Evolutionary conservation across 495 filamentous ascomycete species (phyloP).

Genomic region (Coniosporium apollinis): DNA sequence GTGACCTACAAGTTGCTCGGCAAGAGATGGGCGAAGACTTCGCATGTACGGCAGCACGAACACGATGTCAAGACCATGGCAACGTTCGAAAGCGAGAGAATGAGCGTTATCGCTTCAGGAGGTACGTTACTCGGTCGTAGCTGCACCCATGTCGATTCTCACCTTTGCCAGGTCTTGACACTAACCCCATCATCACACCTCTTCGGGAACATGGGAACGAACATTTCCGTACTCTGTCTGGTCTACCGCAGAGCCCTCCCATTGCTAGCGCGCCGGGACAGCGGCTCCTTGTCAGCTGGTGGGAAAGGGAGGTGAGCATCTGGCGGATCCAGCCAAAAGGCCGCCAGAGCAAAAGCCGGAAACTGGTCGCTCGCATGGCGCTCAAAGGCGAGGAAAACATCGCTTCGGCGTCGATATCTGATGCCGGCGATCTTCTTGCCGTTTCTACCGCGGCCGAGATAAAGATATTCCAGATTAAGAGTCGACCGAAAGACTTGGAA

Average conservation of each 20-base stretch:
- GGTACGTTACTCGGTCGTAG: conserved; percentile 33
- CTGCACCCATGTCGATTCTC: background rate
- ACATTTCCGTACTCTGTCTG: conserved; percentile 58
- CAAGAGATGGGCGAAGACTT: conserved; percentile 65
- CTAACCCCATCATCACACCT: conserved; percentile 62
- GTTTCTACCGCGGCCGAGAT: conserved; percentile 60
- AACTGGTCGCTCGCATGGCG: conserved; percentile 53
- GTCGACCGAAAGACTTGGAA: conserved; percentile 25
- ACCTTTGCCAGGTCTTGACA: conserved; percentile 53
- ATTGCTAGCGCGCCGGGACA: conserved; percentile 51
- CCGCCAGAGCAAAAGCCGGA: conserved; percentile 33
- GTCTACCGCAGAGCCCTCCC: conserved; percentile 59
- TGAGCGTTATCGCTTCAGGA: conserved; percentile 84
- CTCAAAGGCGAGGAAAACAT: conserved; percentile 76
- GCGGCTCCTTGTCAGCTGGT: conserved; percentile 76
- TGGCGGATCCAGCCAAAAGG: no score
- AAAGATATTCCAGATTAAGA: conserved; percentile 56
- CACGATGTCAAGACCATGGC: conserved; percentile 96
- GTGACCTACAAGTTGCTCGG: conserved; percentile 54
- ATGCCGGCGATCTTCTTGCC: conserved; percentile 57
- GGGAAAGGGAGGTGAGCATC: conserved; percentile 73
- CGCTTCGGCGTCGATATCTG: conserved; percentile 56
- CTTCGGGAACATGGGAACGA: conserved; percentile 67
- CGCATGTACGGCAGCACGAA: conserved; percentile 63
- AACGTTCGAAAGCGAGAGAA: conserved; percentile 57